Evolutionary conservation across 192 early-diverging fungal genomes (phyloP).

Genomic region (Rhizophagus sp.): DNA sequence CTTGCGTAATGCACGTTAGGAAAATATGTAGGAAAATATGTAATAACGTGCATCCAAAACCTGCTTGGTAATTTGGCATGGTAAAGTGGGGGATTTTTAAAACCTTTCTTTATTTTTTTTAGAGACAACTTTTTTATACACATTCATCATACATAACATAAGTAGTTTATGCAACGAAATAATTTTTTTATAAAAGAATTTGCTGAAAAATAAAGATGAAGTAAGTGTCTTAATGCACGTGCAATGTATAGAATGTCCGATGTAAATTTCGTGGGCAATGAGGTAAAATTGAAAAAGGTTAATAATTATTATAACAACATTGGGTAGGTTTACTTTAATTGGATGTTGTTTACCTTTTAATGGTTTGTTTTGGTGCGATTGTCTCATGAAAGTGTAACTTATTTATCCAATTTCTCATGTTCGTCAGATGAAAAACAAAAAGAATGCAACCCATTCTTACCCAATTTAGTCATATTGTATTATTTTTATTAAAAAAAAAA

Average conservation of each 20-base stretch:
- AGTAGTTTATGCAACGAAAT: too few relatives aligned
- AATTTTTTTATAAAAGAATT: too few relatives aligned
- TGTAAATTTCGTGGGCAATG: too few relatives aligned
- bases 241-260: too few relatives aligned
- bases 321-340: neutral
- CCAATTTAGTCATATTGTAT: slow-evolving; percentile 20
- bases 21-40: neutral
- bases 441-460: neutral
- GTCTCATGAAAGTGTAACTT: slow-evolving; percentile 5
- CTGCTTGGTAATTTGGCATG: neutral
- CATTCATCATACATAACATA: too few relatives aligned
- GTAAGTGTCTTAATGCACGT: too few relatives aligned
- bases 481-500: neutral
- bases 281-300: neutral
- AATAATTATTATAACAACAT: neutral
- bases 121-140: too few relatives aligned
- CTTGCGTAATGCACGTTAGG: neutral
- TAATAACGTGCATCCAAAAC: neutral
- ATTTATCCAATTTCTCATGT: slow-evolving; percentile 16
- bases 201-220: too few relatives aligned
- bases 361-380: slow-evolving; percentile 3
- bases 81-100: neutral
- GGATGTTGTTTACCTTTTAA: neutral
- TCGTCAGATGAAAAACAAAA: slow-evolving; percentile 18
- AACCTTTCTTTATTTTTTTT: too few relatives aligned